Base-by-base conservation (phyloP, 1,139 yeast species). In the Kurtzmaniella quercitrusa region DNA sequence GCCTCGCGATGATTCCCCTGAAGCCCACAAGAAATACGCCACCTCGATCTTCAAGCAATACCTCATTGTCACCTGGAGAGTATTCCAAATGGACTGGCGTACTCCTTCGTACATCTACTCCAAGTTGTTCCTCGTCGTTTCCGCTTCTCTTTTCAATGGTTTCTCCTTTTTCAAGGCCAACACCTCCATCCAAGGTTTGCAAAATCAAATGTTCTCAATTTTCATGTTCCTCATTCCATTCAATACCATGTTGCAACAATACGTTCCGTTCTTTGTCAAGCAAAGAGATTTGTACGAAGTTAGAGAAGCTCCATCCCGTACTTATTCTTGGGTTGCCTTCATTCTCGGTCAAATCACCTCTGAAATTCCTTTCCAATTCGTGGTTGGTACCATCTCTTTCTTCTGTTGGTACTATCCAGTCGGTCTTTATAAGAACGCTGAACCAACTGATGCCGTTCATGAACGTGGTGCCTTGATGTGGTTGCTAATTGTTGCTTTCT, bases 211-310 rank as follows among this genome's bases (percentile, higher is more conserved):
- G 82, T 81, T 84, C 54, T 70, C 90, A 2, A 62, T 81, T 43
- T 85, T 86, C 68, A 82, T 85, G 88, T 73, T 81, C 51, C 61
- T 79, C 47, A 74, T 81, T 53, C 71, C 81, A 42, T 75, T 83
- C 64, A 77, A 77, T 50, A 81, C 88, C 38, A 56, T 85, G 50
- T 60, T 82, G 44, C 85, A 87, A 62, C 95, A 88, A 62, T 77
- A 82, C 69, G 68, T 87, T 56, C 94, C 95, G 38, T 69, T 76
- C 46, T 87, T 74, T 58, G 82, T 84, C 41, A 62, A 67, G 40
- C 95, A 85, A 62, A 80, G 96, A 65, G 81, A 81, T 53, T 68
- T 90, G 40, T 90, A 87, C 59, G 96, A 88, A 60, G 91, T 84
- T n/a, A 80, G 96, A 60, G 97, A 90, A 63, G 79, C 95, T 37